These are phyloP conservation scores for Saussurea involucrata DNA, from an alignment of 129 eudicot genomes.

Conservation along the genomic window DNA sequence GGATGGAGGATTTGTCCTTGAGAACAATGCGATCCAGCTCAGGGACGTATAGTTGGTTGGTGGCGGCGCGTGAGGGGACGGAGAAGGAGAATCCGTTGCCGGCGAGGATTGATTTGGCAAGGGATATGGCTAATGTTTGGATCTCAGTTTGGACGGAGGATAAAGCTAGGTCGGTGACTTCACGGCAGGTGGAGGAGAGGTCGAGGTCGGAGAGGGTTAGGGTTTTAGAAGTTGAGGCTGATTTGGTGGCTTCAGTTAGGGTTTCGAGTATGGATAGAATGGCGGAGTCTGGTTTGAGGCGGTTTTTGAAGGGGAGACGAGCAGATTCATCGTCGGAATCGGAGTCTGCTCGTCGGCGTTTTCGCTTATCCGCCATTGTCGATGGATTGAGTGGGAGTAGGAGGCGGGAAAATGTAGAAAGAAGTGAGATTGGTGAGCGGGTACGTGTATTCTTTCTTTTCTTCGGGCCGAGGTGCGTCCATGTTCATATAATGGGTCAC, in stretches of 20 bases:
- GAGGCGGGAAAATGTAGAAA: slow-evolving; percentile 36
- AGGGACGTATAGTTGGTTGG: slow-evolving; percentile 85
- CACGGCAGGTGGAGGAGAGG: slow-evolving; percentile 79
- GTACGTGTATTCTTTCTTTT: background rate
- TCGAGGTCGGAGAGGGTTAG: slow-evolving; percentile 63
- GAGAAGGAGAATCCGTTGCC: slow-evolving; percentile 83
- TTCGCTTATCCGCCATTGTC: slow-evolving; percentile 60
- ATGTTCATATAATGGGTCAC: background rate
- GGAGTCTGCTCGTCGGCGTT: slow-evolving; percentile 58
- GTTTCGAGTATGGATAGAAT: slow-evolving; percentile 58
- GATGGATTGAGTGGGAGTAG: background rate
- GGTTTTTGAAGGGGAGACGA: slow-evolving; percentile 54
- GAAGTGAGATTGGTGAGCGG: background rate
- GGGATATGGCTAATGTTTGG: slow-evolving; percentile 50
- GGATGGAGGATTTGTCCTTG: slow-evolving; percentile 63
- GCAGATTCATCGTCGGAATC: slow-evolving; percentile 49
- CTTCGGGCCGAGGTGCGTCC: background rate
- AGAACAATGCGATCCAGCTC: slow-evolving; percentile 93
- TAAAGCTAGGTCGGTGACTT: slow-evolving; percentile 71
- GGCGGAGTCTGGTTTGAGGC: slow-evolving; percentile 64
- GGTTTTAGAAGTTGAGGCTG: slow-evolving; percentile 54
- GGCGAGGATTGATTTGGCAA: slow-evolving; percentile 70
- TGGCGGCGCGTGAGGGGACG: slow-evolving; percentile 92
- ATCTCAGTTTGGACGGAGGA: slow-evolving; percentile 67
- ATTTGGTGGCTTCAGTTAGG: slow-evolving; percentile 40